Base-by-base conservation (phyloP, 176 grass and related monocot species). In the Hsuehochloa calcarea region DNA sequence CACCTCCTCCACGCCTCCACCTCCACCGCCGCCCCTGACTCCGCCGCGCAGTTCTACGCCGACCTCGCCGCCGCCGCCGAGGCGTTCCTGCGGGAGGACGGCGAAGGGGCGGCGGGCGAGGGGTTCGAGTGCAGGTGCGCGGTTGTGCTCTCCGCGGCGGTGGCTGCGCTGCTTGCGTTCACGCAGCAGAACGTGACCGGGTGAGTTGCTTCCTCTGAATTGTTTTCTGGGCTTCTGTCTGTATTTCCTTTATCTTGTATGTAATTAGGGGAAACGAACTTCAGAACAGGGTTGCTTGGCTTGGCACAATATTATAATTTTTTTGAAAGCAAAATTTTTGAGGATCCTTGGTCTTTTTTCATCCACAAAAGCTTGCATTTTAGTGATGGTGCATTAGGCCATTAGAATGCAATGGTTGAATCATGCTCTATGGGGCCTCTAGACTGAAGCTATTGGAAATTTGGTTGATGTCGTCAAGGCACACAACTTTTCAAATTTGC, bases 171-270 rank as follows among this genome's bases (percentile, higher is more conserved):
- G 70, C 91, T 98, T 8, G 85, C 95, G 20, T 98, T 98, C 88
- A 92, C 85, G 29, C 95, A 93, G 82, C 87, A 93, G 80, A 98
- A 98, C 43, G 58, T 98, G 35, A 86, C 95, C 15, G 93, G 95
- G 95, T 98, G 84, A 91, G 87, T 68, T 64, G 50, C 35, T 45
- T 60, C 22, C 37, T 1, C 35, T 85, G 17, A 45, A 44, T 22
- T 72, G 5, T 55, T 75, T 81, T 68, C 46, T 74, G 26, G 3
- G 51, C 31, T 78, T 77, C 54, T 14, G 20, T 65, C 46, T 5
- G 47, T 23, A 15, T 56, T 40, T 64, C 8, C 38, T n/a, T n/a
- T n/a, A 60, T 55, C 65, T 60, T 60, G 26, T 56, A 26, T 56
- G 20, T 10, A 52, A 39, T 56, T 66, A 15, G 1, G 23, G 8